Evolutionary conservation across 2,329 filamentous ascomycete species (phyloP).

Genomic region (Purpureocillium lavendulum): DNA sequence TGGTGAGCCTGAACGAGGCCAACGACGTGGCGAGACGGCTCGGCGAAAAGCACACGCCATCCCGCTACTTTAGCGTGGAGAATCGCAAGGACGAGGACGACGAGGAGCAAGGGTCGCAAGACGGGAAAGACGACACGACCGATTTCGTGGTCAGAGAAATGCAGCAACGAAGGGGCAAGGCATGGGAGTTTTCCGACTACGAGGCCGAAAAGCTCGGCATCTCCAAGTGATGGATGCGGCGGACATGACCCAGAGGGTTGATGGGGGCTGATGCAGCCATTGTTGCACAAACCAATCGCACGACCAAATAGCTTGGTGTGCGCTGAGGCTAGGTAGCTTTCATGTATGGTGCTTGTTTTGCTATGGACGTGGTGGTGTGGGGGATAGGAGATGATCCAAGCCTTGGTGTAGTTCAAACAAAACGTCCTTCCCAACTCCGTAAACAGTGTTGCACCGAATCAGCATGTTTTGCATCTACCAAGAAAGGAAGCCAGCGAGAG

Average conservation of each 20-base stretch:
- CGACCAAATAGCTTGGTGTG: too few species aligned
- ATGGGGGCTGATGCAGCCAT: neutral
- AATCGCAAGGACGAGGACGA: constrained; percentile 16
- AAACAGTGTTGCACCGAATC: neutral
- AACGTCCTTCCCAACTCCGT: neutral
- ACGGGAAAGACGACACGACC: constrained; percentile 11
- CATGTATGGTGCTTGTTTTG: constrained; percentile 1
- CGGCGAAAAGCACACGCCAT: constrained; percentile 36
- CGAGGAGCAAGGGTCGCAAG: constrained; percentile 14
- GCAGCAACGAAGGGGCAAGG: constrained; percentile 5
- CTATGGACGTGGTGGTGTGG: neutral
- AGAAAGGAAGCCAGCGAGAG: neutral
- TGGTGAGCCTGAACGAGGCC: constrained; percentile 47
- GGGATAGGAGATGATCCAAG: constrained; percentile 1
- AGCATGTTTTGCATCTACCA: neutral
- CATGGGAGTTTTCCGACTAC: constrained; percentile 12
- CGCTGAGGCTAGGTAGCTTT: neutral
- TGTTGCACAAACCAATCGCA: too few species aligned
- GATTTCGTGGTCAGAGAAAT: constrained; percentile 22
- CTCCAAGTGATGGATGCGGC: constrained; percentile 7
- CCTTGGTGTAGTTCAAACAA: neutral
- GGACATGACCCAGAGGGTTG: constrained; percentile 6
- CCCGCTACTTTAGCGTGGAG: constrained; percentile 27
- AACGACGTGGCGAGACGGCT: constrained; percentile 50
- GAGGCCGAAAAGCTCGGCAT: constrained; percentile 8